Base-by-base conservation (phyloP, 495 filamentous ascomycete genomes). In the Tetracladium marchalianum region DNA sequence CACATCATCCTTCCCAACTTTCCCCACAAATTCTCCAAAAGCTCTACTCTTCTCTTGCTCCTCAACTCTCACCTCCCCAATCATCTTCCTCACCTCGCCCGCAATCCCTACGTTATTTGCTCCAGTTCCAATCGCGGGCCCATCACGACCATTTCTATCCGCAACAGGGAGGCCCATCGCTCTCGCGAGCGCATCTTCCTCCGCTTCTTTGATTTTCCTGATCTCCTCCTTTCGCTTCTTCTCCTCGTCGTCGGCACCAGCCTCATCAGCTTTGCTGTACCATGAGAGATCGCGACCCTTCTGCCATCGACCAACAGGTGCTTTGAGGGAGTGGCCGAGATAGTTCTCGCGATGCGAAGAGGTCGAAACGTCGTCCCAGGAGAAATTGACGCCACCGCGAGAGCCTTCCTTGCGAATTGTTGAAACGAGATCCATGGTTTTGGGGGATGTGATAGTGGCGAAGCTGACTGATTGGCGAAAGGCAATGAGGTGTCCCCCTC, bases 281-380 rank as follows among this genome's bases (percentile, higher is more conserved):
- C 92, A 97, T 35, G 61, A 70, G 5, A 96, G 68, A 54, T 98
- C 90, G 46, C 76, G 77, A n/a, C 78, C 78, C 53, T 92, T 85
- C 54, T 95, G 89, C 92, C 93, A 98, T 41, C 92, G 85, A 10
- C 92, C 92, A 10, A 97, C 93, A 0, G 92, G 82, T 57, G 92
- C 92, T 79, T 93, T 98, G 42, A 98, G 60, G 17, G 86, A 93
- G 63, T 98, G 92, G 35, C 93, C 92, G 0, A 98, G 82, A 63
- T 98, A 98, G 64, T 98, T 96, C 61, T 98, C 90, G 55, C 92
- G 87, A 56, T 96, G 89, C 35, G 73, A 65, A 34, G 87, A 90
- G 41, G 73, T 76, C 55, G 90, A 82, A 59, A 98, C 92, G 57
- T 95, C 87, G 51, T 90, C 84, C 92, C 92, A 97, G 67, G 81